Evolutionary conservation across 257 asterid genomes (phyloP), one percentile per base, ranked within the genome.

Genomic region (Petunia axillaris): DNA sequence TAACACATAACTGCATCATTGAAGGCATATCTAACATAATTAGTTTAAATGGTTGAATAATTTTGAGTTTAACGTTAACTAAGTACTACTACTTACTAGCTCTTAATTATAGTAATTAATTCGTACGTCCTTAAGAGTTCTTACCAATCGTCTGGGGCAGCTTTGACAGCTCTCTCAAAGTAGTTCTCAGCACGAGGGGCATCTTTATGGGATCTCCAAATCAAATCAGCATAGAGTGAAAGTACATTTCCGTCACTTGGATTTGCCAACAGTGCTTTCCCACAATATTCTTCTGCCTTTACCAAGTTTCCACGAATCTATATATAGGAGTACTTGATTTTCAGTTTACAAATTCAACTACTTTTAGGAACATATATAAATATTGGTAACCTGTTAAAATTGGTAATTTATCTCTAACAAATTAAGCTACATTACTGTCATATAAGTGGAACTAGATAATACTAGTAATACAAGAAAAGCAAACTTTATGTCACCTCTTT

Each of bases 231-330:
- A 81, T 91, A 89, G 1, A 87, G 25, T 16, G 91, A 84, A 7
- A 91, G 65, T 1, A 82, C 80, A 81, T 70, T 77, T 37, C 85
- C 95, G 76, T 89, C 89, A 54, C 52, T 77, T 0, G 92, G 89
- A 41, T 78, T 82, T 41, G 82, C 90, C 80, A 89, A 65, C 13
- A 91, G 60, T 74, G 95, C 91, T 86, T 93, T 88, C 64, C 82
- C 91, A 83, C 85, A 88, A 8, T 89, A 89, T 76, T 85, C 90
- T 79, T 91, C 89, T 2, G 92, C 93, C 79, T 78, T 88, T 10
- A 37, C 73, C 1, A 75, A 38, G 66, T 91, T 90, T 9, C 86
- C 89, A 4, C 84, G 70, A 9, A 87, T 68, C 94, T 90, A 84
- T 55, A 25, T 25, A 25, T 25, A 25, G 25, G 25, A 25, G 25